Base-by-base conservation (phyloP, 164 flowering plant species). In the Chimonanthus salicifolius region DNA sequence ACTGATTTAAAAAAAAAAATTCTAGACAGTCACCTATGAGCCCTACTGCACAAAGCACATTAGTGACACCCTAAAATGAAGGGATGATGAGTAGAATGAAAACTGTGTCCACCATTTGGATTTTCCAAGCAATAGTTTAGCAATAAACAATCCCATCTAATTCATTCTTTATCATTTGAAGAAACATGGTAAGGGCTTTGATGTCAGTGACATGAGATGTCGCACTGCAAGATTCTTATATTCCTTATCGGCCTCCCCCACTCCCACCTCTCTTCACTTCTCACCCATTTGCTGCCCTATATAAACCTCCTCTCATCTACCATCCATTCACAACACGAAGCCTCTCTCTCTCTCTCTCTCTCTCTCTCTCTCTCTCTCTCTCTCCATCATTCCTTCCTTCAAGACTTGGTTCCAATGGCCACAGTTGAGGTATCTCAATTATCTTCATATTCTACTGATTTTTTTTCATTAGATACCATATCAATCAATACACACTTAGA, bases 351-450 rank as follows among this genome's bases (percentile, higher is more conserved):
- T 63, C 68, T 63, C 58, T 48, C 7, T 13, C 58, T 58, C 44
- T 68, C 9, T n/a, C 10, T 58, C 11, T 49, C 6, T 4, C 3
- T 10, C 48, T n/a, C 33, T 20, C 21, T 20, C 21, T 20, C n/a
- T n/a, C n/a, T n/a, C n/a, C n/a, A n/a, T n/a, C n/a, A n/a, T n/a
- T n/a, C 10, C 46, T 5, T 49, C 3, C 67, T 48, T 63, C 43
- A 45, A 45, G 49, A 47, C 21, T 9, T 21, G 48, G 5, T 45
- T 58, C 67, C 74, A 72, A 72, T 72, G 74, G 74, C 74, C 74
- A 64, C 68, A 20, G 74, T 48, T 2, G 68, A 63, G 74, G 74
- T 72, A 72, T 48, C 49, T 50, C 45, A 69, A 49, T 47, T n/a
- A 16, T 7, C 6, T 4, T n/a, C 4, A 16, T 45, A 45, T 13